phyloP scores from a whole-genome alignment of 148 eudicot genomes.

The Suaeda aralocaspica region DNA sequence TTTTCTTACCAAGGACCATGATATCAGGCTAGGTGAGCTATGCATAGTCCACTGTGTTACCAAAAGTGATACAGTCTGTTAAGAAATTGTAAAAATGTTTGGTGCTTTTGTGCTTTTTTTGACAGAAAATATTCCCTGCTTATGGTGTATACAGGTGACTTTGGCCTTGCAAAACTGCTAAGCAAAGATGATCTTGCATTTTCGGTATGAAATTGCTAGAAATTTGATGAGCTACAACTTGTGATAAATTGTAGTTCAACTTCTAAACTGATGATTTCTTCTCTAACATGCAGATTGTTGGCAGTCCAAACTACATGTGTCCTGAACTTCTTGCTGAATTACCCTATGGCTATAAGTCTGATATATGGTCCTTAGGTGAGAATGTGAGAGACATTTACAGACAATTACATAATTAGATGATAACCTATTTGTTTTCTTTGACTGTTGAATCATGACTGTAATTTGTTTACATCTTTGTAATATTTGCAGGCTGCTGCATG shows the following conservation, averaged over 20 bases:
- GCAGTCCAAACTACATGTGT: slow-evolving; percentile 72
- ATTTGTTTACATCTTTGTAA: not conserved
- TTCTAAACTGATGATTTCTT: not conserved
- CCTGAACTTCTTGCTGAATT: slow-evolving; percentile 68
- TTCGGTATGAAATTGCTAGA: slow-evolving; percentile 38
- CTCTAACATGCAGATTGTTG: slow-evolving; percentile 42
- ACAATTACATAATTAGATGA: too few species aligned
- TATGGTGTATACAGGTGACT: slow-evolving; percentile 51
- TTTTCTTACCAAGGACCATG: slow-evolving; percentile 79
- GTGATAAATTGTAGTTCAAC: not conserved
- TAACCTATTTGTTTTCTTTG: too few species aligned
- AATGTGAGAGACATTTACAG: not conserved
- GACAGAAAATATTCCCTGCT: not conserved
- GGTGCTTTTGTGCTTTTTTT: slow-evolving; percentile 8
- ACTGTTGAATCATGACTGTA: not conserved
- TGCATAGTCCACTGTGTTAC: not conserved
- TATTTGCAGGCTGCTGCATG: slow-evolving; percentile 74
- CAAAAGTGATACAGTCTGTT: not conserved
- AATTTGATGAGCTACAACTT: too few species aligned
- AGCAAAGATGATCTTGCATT: slow-evolving; percentile 65
- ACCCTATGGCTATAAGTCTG: slow-evolving; percentile 69
- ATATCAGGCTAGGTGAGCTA: slow-evolving; percentile 75
- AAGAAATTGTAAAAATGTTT: not conserved
- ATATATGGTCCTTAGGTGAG: slow-evolving; percentile 73
- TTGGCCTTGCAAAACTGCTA: slow-evolving; percentile 88